Evolutionary conservation across 164 flowering plant genomes (phyloP), one percentile per base, ranked within the genome.

Genomic region (Dillenia turbinata): DNA sequence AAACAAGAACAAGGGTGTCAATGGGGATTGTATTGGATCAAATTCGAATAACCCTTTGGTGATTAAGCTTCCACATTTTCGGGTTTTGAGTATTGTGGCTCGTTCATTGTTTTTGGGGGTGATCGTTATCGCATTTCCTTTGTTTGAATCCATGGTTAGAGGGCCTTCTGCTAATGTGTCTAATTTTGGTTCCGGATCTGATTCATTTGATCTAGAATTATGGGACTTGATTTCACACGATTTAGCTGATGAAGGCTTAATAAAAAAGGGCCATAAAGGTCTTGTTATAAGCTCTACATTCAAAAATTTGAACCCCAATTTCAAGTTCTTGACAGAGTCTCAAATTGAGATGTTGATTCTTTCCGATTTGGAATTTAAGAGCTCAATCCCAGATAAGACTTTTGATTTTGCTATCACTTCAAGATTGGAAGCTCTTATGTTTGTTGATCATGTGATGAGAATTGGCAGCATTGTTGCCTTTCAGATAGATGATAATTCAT

Each of bases 391-490:
- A 1, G 74, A 75, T 47, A 69, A 70, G 2, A 55, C 73, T 0
- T 77, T 74, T 46, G 83, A 87, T 54, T 77, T 87, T 12, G 69
- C 71, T 9, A 75, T 82, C 71, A 47, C 69, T 0, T 54, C 49
- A 9, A 54, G 52, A 26, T 73, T 64, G 44, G 14, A 24, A 0
- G 40, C 56, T 0, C 60, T 65, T 0, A 69, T 71, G 12, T 77
- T 82, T 61, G 43, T 82, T n/a, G 88, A 81, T 51, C 66, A 84
- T 8, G 56, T 64, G 0, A 69, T 87, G 45, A 89, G 81, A 66
- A 49, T 33, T 2, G 83, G 82, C 14, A 95, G 96, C 45, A 59
- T 87, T 47, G 75, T 60, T 4, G 81, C 73, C 2, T 12, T 84
- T 26, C 75, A 66, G 15, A 65, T 86, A 3, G 53, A 68, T 14